Evolutionary conservation across 306 rosid species (phyloP).

Genomic region (Cucumis hystrix): DNA sequence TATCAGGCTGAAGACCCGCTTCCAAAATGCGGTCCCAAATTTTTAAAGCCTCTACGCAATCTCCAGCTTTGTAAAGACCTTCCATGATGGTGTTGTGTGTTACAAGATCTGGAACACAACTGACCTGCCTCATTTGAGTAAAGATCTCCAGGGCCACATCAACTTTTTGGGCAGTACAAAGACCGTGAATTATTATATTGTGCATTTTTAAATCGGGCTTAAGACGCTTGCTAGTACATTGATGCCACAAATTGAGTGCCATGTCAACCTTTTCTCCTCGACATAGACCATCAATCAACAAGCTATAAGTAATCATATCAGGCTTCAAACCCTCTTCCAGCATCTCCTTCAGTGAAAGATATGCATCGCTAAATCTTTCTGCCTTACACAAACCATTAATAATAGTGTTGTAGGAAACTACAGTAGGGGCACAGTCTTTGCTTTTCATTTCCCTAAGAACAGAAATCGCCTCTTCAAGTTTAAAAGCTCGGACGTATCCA

Average conservation of each 20-base stretch:
- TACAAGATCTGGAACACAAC: slow-evolving; percentile 50
- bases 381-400: slow-evolving; percentile 67
- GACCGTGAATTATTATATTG: slow-evolving; percentile 75
- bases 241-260: slow-evolving; percentile 56
- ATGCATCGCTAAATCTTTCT: slow-evolving; percentile 51
- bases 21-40: slow-evolving; percentile 48
- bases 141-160: slow-evolving; percentile 52
- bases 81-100: slow-evolving; percentile 84
- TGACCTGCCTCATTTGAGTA: slow-evolving; percentile 37
- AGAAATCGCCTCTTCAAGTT: slow-evolving; percentile 42
- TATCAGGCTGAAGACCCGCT: slow-evolving; percentile 57
- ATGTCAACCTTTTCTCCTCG: slow-evolving; percentile 42
- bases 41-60: slow-evolving; percentile 44
- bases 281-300: slow-evolving; percentile 59
- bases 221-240: slow-evolving; percentile 35
- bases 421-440: slow-evolving; percentile 48
- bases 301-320: slow-evolving; percentile 62
- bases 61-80: slow-evolving; percentile 62
- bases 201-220: slow-evolving; percentile 56
- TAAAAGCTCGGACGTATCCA: slow-evolving; percentile 49
- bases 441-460: slow-evolving; percentile 44
- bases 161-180: slow-evolving; percentile 61
- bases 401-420: slow-evolving; percentile 68
- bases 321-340: slow-evolving; percentile 58
- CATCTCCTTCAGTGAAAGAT: slow-evolving; percentile 57